Evolutionary conservation across 257 asterid genomes (phyloP).

Genomic region (Solanum chmielewskii): DNA sequence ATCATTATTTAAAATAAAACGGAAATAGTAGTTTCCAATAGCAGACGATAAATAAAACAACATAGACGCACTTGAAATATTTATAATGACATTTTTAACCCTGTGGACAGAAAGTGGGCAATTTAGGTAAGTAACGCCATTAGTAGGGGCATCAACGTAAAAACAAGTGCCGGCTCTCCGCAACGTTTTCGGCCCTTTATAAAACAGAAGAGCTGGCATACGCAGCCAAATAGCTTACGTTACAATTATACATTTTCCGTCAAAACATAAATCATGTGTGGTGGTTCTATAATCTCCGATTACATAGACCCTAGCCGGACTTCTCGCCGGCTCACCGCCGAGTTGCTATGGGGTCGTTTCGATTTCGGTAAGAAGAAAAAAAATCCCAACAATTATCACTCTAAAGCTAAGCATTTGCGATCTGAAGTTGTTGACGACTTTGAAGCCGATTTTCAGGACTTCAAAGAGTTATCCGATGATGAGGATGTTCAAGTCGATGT

Average conservation of each 20-base stretch:
- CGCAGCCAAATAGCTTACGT: background rate
- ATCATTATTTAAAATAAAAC: too few relatives aligned
- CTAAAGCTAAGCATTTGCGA: slow-evolving; percentile 25
- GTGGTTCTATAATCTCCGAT: slow-evolving; percentile 83
- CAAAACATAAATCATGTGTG: slow-evolving; percentile 49
- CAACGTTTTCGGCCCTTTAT: background rate
- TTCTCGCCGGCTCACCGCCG: slow-evolving; percentile 67
- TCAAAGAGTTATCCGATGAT: background rate
- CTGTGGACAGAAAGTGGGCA: background rate
- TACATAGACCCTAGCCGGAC: slow-evolving; percentile 36
- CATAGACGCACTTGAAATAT: background rate
- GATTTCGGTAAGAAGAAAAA: slow-evolving; percentile 29
- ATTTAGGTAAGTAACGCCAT: background rate
- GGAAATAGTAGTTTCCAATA: background rate
- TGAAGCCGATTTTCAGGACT: slow-evolving; percentile 13
- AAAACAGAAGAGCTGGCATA: background rate
- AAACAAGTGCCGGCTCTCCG: background rate
- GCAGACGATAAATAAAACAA: background rate
- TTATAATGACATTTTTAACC: background rate
- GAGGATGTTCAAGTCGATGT: background rate
- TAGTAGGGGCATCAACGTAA: background rate
- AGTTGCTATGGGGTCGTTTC: slow-evolving; percentile 70
- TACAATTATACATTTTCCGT: background rate
- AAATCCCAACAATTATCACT: slow-evolving; percentile 17
- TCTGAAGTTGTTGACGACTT: slow-evolving; percentile 1